Base-by-base conservation (phyloP, 805 yeast genomes). In the Brettanomyces custersianus region DNA sequence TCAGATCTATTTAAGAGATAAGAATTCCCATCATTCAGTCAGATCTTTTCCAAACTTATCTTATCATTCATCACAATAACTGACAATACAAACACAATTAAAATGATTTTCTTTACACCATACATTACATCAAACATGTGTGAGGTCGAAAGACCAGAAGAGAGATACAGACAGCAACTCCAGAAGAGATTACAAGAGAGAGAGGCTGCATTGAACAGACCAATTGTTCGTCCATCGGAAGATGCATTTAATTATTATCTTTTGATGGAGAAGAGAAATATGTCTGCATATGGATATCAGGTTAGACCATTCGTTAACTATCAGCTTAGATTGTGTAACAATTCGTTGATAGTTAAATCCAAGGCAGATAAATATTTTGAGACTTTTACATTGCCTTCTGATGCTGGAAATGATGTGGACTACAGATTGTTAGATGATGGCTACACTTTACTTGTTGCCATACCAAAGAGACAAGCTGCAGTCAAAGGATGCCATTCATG, bases 161-260 rank as follows among this genome's bases (percentile, higher is more conserved):
- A 23, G n/a, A 21, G 26, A 11, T 23, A 23, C 22, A 11, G 28
- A 10, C 22, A 13, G n/a, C 20, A 31, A n/a, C 9, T 22, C 10
- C 28, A 31, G 17, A 18, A 31, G 28, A 21, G 16, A 15, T n/a
- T 31, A 19, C 20, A 11, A 20, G 20, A 34, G 15, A 12, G 32
- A 15, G 28, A 15, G 8, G n/a, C 19, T n/a, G 26, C 17, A 6
- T 20, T 34, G 11, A 27, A 26, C 20, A 34, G 16, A 20, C 37
- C 37, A 12, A 13, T 20, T 13, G 25, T 25, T n/a, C 5, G 26
- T 3, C 17, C 26, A 8, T 29, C 35, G 5, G 51, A 52, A 33
- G 56, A 54, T 25, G 29, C 22, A 2, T 33, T 38, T 4, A 40
- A 47, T 20, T 55, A 54, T 31, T 51, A 52, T 25, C 18, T 55